phyloP scores from a whole-genome alignment of 768 basidiomycete genomes.

The Leccinum barrowsii region DNA sequence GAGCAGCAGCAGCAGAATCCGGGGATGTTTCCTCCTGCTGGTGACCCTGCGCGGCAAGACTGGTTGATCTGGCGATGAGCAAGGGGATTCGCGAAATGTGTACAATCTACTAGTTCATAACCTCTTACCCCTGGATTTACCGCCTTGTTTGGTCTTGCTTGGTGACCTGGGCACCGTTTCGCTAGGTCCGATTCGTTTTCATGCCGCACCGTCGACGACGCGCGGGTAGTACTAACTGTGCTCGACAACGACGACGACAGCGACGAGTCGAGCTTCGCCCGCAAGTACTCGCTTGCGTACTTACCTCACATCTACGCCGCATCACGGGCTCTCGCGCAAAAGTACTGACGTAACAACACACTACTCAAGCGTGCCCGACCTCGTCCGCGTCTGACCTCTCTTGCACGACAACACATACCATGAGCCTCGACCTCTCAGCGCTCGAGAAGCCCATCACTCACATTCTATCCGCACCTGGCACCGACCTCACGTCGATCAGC shows the following conservation, averaged over 20 bases:
- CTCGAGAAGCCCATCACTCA: conserved; percentile 60
- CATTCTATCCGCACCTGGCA: conserved; percentile 74
- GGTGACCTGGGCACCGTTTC: conserved; percentile 5
- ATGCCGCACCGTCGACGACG: conserved; percentile 6
- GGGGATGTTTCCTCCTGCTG: conserved; percentile 60
- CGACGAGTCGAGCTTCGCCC: not conserved
- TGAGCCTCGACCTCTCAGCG: conserved; percentile 50
- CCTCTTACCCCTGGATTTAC: too few relatives aligned
- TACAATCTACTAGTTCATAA: not conserved
- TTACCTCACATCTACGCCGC: not conserved
- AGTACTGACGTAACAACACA: too few relatives aligned
- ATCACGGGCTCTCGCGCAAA: too few relatives aligned
- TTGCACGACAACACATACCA: conserved; percentile 21
- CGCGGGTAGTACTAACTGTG: not conserved
- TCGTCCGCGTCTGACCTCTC: not conserved
- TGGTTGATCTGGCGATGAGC: conserved; percentile 54
- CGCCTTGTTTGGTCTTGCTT: conserved; percentile 25
- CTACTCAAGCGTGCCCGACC: not conserved
- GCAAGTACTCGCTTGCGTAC: not conserved
- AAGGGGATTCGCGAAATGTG: not conserved
- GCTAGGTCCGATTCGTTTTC: not conserved
- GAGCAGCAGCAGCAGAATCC: conserved; percentile 26
- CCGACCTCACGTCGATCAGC: conserved; percentile 75
- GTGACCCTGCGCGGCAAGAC: conserved; percentile 61
- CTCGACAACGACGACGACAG: conserved; percentile 8